phyloP scores from a whole-genome alignment of 495 filamentous ascomycete genomes.

The Aspergillus wentii region DNA sequence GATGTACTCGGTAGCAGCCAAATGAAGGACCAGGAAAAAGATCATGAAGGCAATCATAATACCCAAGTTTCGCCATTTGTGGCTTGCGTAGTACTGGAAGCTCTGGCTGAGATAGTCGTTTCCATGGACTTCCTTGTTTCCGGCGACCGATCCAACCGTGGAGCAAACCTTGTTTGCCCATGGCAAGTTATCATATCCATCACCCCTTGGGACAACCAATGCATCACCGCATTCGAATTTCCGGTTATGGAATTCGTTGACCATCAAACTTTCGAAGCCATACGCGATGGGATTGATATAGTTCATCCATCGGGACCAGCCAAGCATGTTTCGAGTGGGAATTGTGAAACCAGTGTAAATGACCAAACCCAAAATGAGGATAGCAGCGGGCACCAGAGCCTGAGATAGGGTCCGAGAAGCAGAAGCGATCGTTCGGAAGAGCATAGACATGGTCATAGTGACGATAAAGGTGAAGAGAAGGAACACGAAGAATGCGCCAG shows the following conservation, averaged over 20 bases:
- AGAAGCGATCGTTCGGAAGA: conserved; percentile 49
- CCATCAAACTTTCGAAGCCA: conserved; percentile 46
- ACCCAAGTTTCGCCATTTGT: conserved; percentile 69
- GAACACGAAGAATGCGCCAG: conserved; percentile 57
- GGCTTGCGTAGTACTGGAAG: conserved; percentile 50
- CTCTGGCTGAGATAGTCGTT: conserved; percentile 47
- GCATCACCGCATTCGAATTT: conserved; percentile 45
- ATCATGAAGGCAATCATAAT: conserved; percentile 62
- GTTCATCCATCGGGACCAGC: conserved; percentile 53
- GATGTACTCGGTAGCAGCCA: conserved; percentile 42
- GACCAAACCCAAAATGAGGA: conserved; percentile 47
- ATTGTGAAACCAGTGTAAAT: conserved; percentile 52
- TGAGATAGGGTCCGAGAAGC: conserved; percentile 48
- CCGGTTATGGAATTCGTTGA: conserved; percentile 58
- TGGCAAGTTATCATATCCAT: conserved; percentile 14
- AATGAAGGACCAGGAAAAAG: conserved; percentile 52
- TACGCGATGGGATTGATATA: conserved; percentile 48
- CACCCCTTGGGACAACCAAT: conserved; percentile 37
- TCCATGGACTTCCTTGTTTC: conserved; percentile 40
- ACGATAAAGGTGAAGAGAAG: conserved; percentile 50
- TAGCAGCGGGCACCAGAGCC: conserved; percentile 47
- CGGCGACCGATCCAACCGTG: conserved; percentile 50
- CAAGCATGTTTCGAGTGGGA: conserved; percentile 45
- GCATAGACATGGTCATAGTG: conserved; percentile 57
- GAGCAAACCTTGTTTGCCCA: conserved; percentile 39